Percentiles rank a stretch among this genome's conserved stretches.
These are phyloP conservation scores for Brachypodium distachyon DNA, from an alignment of 202 grass and related monocot genomes.

Conservation along the genomic window DNA sequence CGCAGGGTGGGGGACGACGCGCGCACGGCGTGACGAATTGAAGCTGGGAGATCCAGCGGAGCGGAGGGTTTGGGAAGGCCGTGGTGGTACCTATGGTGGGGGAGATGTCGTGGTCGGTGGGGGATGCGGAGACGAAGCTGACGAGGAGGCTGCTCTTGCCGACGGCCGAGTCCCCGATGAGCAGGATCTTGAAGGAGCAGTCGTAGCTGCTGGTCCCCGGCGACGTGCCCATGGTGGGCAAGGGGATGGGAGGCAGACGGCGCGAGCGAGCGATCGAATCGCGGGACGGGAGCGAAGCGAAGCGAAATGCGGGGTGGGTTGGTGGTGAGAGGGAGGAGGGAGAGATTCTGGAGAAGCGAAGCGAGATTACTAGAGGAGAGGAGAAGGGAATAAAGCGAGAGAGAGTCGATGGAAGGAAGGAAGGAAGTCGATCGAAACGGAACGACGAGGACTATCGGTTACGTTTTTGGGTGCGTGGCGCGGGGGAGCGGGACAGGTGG, in stretches of 20 bases:
- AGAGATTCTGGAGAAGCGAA: not conserved
- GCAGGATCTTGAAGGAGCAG: constrained; percentile 89
- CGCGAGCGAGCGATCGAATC: constrained; percentile 4
- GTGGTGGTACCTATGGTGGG: constrained; percentile 65
- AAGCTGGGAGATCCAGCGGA: constrained; percentile 20
- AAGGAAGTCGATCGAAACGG: not conserved
- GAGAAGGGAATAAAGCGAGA: not conserved
- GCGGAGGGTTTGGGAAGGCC: not conserved
- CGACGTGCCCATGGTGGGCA: constrained; percentile 32
- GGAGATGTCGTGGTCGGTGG: constrained; percentile 47
- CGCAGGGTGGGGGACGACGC: not conserved
- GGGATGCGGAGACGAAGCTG: constrained; percentile 73
- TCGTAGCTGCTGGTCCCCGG: constrained; percentile 38
- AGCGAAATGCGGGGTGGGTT: not conserved
- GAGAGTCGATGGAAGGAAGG: not conserved
- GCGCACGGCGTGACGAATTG: not conserved
- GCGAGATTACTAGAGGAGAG: too few relatives aligned
- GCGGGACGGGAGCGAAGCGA: not conserved
- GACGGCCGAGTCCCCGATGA: constrained; percentile 91
- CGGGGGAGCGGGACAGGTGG: not conserved
- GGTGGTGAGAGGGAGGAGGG: too few relatives aligned
- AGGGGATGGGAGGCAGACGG: not conserved
- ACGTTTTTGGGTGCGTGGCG: not conserved
- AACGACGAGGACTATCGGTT: not conserved
- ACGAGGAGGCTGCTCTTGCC: constrained; percentile 99